Evolutionary conservation across 805 yeast genomes (phyloP).

Genomic region (Cyberlindnera japonica): DNA sequence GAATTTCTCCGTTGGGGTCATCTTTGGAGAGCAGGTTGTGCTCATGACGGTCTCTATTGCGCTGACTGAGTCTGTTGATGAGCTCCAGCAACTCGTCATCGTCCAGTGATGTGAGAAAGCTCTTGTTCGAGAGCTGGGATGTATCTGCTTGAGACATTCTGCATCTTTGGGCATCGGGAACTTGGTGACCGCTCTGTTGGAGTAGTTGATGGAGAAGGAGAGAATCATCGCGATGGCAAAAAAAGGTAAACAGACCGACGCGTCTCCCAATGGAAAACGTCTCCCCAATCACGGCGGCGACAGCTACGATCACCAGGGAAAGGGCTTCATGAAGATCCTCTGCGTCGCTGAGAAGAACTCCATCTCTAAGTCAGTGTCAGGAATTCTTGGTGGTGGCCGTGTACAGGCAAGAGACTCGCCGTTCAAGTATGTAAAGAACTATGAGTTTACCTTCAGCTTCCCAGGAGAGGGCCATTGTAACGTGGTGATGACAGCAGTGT

Average conservation of each 20-base stretch:
- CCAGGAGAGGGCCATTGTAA: constrained; percentile 60
- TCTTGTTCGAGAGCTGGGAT: constrained; percentile 15
- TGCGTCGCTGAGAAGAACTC: constrained; percentile 98
- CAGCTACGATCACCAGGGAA: not conserved
- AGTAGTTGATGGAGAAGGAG: not conserved
- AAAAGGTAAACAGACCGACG: constrained; percentile 3
- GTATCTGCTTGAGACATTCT: constrained; percentile 12
- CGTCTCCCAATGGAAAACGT: too few species aligned
- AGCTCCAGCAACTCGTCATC: constrained; percentile 37
- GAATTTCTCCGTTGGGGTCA: not conserved
- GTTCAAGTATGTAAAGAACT: constrained; percentile 70
- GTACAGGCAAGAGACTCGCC: constrained; percentile 43
- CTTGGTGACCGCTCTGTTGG: not conserved
- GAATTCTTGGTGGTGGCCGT: constrained; percentile 72
- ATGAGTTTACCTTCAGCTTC: constrained; percentile 68
- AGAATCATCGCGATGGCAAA: not conserved
- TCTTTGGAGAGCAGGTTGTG: not conserved
- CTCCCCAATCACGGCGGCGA: not conserved
- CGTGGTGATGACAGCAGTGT: constrained; percentile 87
- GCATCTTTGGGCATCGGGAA: constrained; percentile 1
- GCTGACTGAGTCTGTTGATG: constrained; percentile 34
- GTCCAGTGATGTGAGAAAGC: constrained; percentile 32
- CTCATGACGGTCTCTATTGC: constrained; percentile 3
- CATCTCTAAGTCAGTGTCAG: constrained; percentile 80
- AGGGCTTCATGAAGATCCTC: constrained; percentile 78